Percentiles rank a stretch among this genome's conserved stretches.
Evolutionary conservation across 768 basidiomycete species (phyloP).

Genomic region (Atractiella rhizophila): DNA sequence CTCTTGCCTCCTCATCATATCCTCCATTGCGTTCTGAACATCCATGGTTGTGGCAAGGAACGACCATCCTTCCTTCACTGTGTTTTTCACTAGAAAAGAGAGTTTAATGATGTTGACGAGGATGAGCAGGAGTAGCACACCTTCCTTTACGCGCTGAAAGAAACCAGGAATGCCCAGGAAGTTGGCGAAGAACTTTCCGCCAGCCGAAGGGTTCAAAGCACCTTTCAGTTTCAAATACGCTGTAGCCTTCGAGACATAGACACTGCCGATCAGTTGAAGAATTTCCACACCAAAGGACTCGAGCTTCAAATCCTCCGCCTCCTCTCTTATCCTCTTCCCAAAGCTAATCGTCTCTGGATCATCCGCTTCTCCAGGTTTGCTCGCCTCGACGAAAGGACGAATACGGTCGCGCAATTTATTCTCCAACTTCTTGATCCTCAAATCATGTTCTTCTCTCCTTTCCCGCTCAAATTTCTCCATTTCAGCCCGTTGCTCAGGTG

Average conservation of each 20-base stretch:
- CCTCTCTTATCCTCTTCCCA: constrained; percentile 45
- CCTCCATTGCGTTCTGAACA: constrained; percentile 58
- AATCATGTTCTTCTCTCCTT: constrained; percentile 50
- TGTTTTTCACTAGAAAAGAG: constrained; percentile 10
- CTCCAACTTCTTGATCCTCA: constrained; percentile 46
- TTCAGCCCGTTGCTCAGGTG: constrained; percentile 63
- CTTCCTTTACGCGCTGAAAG: constrained; percentile 81
- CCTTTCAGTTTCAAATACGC: constrained; percentile 79
- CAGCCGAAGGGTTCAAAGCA: too few relatives aligned
- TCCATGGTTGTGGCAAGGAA: constrained; percentile 81
- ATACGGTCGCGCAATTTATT: constrained; percentile 60
- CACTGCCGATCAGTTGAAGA: constrained; percentile 24
- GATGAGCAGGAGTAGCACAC: constrained; percentile 32
- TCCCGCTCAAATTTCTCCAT: constrained; percentile 57
- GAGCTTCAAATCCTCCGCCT: constrained; percentile 82
- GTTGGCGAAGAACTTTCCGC: constrained; percentile 38
- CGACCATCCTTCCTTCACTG: constrained; percentile 85
- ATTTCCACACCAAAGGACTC: constrained; percentile 71
- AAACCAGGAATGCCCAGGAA: constrained; percentile 36
- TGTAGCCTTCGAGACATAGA: constrained; percentile 80
- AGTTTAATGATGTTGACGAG: too few relatives aligned
- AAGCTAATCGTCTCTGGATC: constrained; percentile 65
- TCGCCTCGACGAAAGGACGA: constrained; percentile 68
- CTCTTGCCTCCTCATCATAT: constrained; percentile 70
- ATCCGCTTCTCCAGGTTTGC: constrained; percentile 21